A percentile compares a stretch with the other conserved stretches of the same genome.
phyloP scores from a whole-genome alignment of 768 basidiomycete genomes.

The Rhizopogon rudus region DNA sequence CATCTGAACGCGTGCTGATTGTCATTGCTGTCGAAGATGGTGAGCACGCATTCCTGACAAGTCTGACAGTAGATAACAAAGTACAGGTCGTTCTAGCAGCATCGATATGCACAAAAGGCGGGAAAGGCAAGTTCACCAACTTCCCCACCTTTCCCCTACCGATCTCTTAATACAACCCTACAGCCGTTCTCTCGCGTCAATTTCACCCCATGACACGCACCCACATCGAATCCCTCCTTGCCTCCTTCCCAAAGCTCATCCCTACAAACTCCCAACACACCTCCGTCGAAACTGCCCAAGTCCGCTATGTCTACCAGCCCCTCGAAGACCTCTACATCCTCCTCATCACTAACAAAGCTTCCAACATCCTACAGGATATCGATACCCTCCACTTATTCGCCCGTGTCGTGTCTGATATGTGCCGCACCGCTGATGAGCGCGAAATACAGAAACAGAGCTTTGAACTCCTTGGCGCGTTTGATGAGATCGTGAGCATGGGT shows the following conservation, averaged over 20 bases:
- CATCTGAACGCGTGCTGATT: too few relatives aligned
- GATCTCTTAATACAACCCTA: background rate
- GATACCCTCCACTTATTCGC: constrained; percentile 94
- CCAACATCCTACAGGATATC: constrained; percentile 98
- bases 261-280: constrained; percentile 94
- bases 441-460: constrained; percentile 91
- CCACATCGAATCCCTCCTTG: constrained; percentile 91
- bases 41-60: background rate
- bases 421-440: constrained; percentile 79
- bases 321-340: constrained; percentile 96
- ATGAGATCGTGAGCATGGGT: constrained; percentile 92
- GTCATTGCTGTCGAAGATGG: background rate
- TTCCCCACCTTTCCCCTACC: background rate
- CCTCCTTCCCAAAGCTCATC: constrained; percentile 97
- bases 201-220: constrained; percentile 91
- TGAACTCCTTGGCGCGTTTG: constrained; percentile 91
- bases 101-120: constrained; percentile 92
- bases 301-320: constrained; percentile 95
- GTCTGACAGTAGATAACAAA: background rate
- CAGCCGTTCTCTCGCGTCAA: constrained; percentile 94
- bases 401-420: constrained; percentile 89
- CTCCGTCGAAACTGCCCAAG: constrained; percentile 92
- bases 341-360: constrained; percentile 96
- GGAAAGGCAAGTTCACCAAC: constrained; percentile 60
- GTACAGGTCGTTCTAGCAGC: constrained; percentile 86